A percentile compares a stretch with the other conserved stretches of the same genome.
Evolutionary conservation across 371 early-diverging fungal genomes (phyloP).

Genomic region (Apophysomyces trapeziformis): DNA sequence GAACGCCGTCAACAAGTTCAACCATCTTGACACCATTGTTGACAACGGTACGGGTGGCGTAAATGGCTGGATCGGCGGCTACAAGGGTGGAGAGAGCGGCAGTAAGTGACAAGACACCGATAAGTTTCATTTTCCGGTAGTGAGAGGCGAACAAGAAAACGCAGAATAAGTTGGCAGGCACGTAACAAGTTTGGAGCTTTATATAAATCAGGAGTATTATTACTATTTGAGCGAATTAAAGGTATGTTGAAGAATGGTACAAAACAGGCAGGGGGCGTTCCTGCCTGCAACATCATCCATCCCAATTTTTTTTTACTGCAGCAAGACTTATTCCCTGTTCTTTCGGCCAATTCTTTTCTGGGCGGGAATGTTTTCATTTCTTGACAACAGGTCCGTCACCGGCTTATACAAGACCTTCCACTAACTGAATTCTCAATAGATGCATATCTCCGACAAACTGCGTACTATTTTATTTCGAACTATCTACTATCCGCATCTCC

Average conservation of each 20-base stretch:
- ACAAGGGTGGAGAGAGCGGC: neutral
- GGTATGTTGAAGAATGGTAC: constrained; percentile 6
- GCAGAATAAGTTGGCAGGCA: neutral
- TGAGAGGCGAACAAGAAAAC: neutral
- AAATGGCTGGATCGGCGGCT: neutral
- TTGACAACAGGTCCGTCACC: neutral
- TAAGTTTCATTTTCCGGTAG: neutral
- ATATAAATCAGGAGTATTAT: constrained; percentile 1
- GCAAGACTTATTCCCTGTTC: neutral
- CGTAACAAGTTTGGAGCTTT: neutral
- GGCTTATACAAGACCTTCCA: neutral
- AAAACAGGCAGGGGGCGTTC: constrained; percentile 4
- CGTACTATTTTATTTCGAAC: constrained; percentile 2
- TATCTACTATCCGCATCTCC: neutral
- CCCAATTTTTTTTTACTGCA: neutral
- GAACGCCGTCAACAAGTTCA: neutral
- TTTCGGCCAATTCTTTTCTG: neutral
- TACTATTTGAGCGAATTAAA: constrained; percentile 1
- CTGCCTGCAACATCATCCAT: neutral
- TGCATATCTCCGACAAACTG: neutral
- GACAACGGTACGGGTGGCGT: neutral
- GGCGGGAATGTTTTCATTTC: constrained; percentile 7
- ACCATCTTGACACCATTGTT: constrained; percentile 2
- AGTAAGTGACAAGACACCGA: neutral
- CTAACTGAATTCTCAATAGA: constrained; percentile 2